These are phyloP conservation scores for Ophiosphaerella korrae DNA, from an alignment of 2,329 filamentous ascomycete genomes.

Conservation along the genomic window DNA sequence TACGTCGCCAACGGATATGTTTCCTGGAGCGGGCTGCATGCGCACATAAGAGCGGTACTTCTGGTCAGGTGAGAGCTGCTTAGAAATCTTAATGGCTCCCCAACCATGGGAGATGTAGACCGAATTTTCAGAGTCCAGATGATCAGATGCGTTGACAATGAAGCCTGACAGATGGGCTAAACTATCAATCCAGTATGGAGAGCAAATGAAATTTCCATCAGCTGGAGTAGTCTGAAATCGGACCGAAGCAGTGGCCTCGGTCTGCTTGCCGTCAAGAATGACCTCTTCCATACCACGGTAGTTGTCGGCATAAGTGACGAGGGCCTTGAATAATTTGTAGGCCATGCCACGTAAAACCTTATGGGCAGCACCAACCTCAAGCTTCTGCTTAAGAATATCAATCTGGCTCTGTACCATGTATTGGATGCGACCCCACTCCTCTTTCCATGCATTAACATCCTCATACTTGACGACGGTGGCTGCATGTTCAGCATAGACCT, in stretches of 20 bases:
- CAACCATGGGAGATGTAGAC: slow-evolving; percentile 68
- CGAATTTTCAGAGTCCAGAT: slow-evolving; percentile 63
- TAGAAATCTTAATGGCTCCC: slow-evolving; percentile 63
- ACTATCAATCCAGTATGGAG: slow-evolving; percentile 65
- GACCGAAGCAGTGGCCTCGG: slow-evolving; percentile 60
- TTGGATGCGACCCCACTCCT: slow-evolving; percentile 69
- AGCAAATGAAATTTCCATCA: slow-evolving; percentile 62
- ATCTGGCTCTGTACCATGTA: slow-evolving; percentile 63
- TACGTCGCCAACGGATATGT: slow-evolving; percentile 64
- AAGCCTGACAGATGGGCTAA: slow-evolving; percentile 64
- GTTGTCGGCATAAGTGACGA: slow-evolving; percentile 62
- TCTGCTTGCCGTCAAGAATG: slow-evolving; percentile 60
- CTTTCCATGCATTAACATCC: slow-evolving; percentile 63
- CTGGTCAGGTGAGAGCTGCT: slow-evolving; percentile 56
- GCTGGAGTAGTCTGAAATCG: slow-evolving; percentile 60
- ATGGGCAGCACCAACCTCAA: slow-evolving; percentile 69
- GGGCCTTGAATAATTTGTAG: slow-evolving; percentile 72
- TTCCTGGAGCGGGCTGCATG: slow-evolving; percentile 62
- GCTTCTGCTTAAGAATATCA: slow-evolving; percentile 70
- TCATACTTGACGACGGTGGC: slow-evolving; percentile 66
- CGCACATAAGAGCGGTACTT: slow-evolving; percentile 66
- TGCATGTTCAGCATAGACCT: slow-evolving; percentile 65
- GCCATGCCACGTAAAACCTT: slow-evolving; percentile 76
- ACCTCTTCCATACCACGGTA: slow-evolving; percentile 65
- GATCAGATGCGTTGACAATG: slow-evolving; percentile 64